These are phyloP conservation scores for Saturnispora quitensis DNA, from an alignment of 805 yeast species.

Conservation along the genomic window DNA sequence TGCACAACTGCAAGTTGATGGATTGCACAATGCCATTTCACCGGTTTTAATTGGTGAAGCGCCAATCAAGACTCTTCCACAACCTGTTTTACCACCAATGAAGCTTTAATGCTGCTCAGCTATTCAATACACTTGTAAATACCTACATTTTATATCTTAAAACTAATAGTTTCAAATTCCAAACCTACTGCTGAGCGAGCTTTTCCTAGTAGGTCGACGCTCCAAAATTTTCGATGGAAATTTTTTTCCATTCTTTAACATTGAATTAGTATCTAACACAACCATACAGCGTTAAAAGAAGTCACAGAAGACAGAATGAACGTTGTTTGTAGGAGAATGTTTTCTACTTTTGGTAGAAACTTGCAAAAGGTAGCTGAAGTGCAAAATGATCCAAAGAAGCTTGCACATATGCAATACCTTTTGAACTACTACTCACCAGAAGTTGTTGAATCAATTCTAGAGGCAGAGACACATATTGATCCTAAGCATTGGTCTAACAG, in stretches of 20 bases:
- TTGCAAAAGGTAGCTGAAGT: constrained; percentile 5
- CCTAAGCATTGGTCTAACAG: constrained; percentile 50
- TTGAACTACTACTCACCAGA: constrained; percentile 75
- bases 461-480: constrained; percentile 67
- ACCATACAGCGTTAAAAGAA: neutral
- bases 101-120: constrained; percentile 3
- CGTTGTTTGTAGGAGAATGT: constrained; percentile 7
- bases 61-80: constrained; percentile 18
- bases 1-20: constrained; percentile 25
- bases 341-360: constrained; percentile 12
- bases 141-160: neutral
- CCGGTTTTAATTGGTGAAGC: constrained; percentile 17
- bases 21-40: constrained; percentile 15
- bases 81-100: constrained; percentile 12
- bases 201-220: neutral
- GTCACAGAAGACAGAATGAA: neutral
- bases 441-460: constrained; percentile 68
- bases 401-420: constrained; percentile 45
- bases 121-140: neutral
- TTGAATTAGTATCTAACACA: neutral
- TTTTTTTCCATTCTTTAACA: neutral
- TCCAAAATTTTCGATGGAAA: neutral
- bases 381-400: constrained; percentile 19
- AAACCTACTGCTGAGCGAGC: neutral
- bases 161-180: neutral